Evolutionary conservation across 2,329 filamentous ascomycete species (phyloP), one percentile per base, ranked within the genome.

Genomic region (Fonsecaea nubica): DNA sequence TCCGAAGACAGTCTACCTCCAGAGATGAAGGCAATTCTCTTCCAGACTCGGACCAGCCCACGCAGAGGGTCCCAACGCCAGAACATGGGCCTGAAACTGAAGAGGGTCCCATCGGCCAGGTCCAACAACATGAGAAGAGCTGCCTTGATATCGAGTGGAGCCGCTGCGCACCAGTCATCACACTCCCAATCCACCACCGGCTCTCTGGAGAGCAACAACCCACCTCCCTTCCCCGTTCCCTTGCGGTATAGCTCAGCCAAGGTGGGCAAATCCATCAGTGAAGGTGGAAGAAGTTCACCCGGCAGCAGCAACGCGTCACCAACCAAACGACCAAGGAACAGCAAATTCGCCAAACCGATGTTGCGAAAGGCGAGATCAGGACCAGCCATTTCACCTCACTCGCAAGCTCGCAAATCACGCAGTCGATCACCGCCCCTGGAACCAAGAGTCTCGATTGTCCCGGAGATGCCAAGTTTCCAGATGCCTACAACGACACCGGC

Each of bases 141-240:
- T 53, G 90, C 91, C 18, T 86, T 95, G 83, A 93, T 94, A 60
- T 90, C 92, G 69, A 94, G 85, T 74, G 90, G 92, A 18, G 89
- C 92, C 60, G 87, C 86, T 32, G 88, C 87, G 10, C 91, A 94
- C 71, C 56, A 92, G 85, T 76, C 78, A 87, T 61, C 84, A 82
- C 58, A 92, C 88, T 67, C 81, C 62, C 80, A 82, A 53, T 83
- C 78, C 61, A 80, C 81, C 2, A 82, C 80, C 56, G 78, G 78
- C 32, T 80, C 81, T 10, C 80, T 78, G 63, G 75, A 81, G 21
- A 78, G 81, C 36, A 78, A 77, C 62, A 76, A 76, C 52, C 79
- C 72, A 60, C 93, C 95, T 33, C 95, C 95, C 0, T 97, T 96
- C 81, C 93, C 95, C 0, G 96, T 99, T 6, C 95, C 95, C 0